Percentiles rank a stretch among this genome's conserved stretches.
Conservation (phyloP, 169 alveolate genomes). For the Plasmodium fragile region DNA sequence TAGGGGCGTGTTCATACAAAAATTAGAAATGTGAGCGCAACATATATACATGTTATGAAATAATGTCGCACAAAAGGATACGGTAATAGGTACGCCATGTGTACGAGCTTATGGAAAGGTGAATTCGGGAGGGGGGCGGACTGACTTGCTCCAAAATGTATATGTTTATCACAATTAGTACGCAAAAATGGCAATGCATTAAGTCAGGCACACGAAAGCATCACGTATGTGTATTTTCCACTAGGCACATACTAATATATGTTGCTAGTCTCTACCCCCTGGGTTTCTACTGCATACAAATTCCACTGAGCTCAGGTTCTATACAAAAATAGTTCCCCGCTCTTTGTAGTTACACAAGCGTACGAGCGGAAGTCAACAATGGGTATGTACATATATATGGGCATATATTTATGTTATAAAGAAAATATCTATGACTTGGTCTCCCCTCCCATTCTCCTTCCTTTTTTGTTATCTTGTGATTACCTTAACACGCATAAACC, state of each 20-base stretch:
- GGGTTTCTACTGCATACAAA: not conserved
- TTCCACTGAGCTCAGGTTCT: not conserved
- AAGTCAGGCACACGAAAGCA: not conserved
- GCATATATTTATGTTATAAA: not conserved
- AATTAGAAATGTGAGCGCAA: not conserved
- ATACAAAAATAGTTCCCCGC: not conserved
- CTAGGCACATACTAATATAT: not conserved
- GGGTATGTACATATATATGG: not conserved
- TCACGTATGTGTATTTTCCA: not conserved
- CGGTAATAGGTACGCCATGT: not conserved
- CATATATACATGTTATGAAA: not conserved
- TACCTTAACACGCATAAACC: slow-evolving; percentile 94
- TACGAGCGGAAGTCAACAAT: not conserved
- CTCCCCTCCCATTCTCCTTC: not conserved
- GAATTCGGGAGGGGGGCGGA: not conserved
- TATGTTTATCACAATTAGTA: not conserved
- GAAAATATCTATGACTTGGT: not conserved
- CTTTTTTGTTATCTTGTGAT: slow-evolving; percentile 24
- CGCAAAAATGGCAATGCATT: not conserved
- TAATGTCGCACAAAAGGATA: not conserved
- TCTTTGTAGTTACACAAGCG: not conserved
- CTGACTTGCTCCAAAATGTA: not conserved
- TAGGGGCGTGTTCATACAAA: not conserved
- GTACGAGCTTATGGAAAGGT: not conserved
- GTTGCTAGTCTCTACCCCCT: not conserved